These are phyloP conservation scores for Musa beccarii DNA, from an alignment of 176 grass and related monocot genomes.

Conservation along the genomic window DNA sequence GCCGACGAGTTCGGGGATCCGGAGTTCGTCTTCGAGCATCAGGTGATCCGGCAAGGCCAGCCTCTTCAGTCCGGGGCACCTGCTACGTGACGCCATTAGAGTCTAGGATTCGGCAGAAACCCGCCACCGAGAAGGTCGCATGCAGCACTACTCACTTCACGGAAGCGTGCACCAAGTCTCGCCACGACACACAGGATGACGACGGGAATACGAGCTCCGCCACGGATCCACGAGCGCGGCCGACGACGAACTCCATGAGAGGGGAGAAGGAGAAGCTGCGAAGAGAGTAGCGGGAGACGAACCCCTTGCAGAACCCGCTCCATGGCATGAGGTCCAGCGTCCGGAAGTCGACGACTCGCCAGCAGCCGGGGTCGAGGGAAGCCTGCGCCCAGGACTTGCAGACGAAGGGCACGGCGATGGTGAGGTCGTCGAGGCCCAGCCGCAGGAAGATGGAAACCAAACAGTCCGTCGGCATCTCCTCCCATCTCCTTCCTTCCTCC, in stretches of 20 bases:
- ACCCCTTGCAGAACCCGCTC: constrained; percentile 28
- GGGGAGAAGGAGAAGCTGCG: constrained; percentile 20
- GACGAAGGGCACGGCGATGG: constrained; percentile 45
- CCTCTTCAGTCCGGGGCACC: background rate
- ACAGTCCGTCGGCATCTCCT: constrained; percentile 60
- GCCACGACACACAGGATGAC: background rate
- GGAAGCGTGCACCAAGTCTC: background rate
- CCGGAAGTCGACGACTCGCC: constrained; percentile 57
- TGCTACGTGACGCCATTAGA: background rate
- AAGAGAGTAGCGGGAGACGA: constrained; percentile 26
- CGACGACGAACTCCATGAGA: background rate
- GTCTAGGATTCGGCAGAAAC: background rate
- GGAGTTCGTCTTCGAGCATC: constrained; percentile 10
- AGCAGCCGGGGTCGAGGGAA: constrained; percentile 48
- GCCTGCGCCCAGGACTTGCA: constrained; percentile 55
- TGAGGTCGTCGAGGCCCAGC: constrained; percentile 53
- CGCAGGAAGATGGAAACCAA: constrained; percentile 44
- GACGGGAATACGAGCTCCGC: background rate
- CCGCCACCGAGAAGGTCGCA: background rate
- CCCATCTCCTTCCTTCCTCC: constrained; percentile 37
- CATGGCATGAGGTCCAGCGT: constrained; percentile 69
- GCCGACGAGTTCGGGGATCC: background rate
- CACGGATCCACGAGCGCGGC: background rate
- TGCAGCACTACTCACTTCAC: background rate
- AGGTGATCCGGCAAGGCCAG: constrained; percentile 2